Conservation (phyloP, 768 basidiomycete species). For the Rubroboletus satanas region DNA sequence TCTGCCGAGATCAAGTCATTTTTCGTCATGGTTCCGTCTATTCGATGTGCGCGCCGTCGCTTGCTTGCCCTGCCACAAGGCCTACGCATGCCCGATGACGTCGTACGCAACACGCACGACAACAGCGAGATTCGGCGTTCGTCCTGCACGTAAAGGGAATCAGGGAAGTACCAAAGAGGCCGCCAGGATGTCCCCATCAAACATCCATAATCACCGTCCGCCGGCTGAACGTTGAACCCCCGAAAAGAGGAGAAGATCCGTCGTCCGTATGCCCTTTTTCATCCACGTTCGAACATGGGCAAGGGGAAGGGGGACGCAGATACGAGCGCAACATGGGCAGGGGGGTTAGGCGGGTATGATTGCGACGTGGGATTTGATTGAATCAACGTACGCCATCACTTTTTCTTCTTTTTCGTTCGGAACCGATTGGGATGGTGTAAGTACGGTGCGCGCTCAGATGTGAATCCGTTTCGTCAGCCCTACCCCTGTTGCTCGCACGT, state of each 20-base stretch:
- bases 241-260: constrained; percentile 5
- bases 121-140: neutral
- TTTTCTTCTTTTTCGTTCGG: constrained; percentile 8
- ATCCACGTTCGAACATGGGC: constrained; percentile 2
- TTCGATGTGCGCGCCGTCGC: constrained; percentile 4
- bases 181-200: constrained; percentile 11
- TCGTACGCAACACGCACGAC: constrained; percentile 8
- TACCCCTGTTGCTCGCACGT: constrained; percentile 4
- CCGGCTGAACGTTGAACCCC: neutral
- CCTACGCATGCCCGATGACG: constrained; percentile 23
- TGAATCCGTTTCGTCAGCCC: constrained; percentile 2
- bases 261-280: neutral
- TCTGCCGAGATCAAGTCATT: neutral
- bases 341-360: neutral
- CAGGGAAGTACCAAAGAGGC: constrained; percentile 5
- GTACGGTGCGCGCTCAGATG: neutral
- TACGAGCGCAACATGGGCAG: neutral
- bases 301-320: neutral
- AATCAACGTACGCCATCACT: constrained; percentile 12
- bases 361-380: neutral
- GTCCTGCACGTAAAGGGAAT: constrained; percentile 22
- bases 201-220: constrained; percentile 7
- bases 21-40: neutral
- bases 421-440: constrained; percentile 7
- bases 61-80: constrained; percentile 15